phyloP scores from a whole-genome alignment of 2,329 filamentous ascomycete species.

The Xylariaceae sp. region DNA sequence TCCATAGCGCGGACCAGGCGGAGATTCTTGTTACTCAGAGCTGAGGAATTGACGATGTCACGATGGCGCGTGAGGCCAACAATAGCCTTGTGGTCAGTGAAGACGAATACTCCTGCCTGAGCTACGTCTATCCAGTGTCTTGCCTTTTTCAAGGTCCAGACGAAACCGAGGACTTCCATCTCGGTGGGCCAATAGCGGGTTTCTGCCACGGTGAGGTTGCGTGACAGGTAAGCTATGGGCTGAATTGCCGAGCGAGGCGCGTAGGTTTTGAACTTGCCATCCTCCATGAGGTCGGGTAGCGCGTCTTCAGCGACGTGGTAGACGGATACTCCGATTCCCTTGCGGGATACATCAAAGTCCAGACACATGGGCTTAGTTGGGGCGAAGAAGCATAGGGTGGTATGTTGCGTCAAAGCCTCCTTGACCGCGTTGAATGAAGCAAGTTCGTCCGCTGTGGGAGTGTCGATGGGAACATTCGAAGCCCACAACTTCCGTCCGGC shows the following conservation, averaged over 20 bases:
- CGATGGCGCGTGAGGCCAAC: neutral
- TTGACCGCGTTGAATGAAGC: neutral
- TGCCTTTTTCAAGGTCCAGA: constrained; percentile 7
- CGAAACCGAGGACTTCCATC: constrained; percentile 6
- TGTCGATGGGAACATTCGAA: neutral
- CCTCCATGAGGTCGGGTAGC: too few species aligned
- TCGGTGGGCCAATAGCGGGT: constrained; percentile 1
- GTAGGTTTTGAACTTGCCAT: neutral
- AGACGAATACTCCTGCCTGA: constrained; percentile 2
- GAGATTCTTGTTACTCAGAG: constrained; percentile 9
- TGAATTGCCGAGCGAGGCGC: neutral
- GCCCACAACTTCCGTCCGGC: neutral
- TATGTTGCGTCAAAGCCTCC: neutral
- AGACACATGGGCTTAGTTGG: too few species aligned
- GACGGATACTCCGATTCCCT: too few species aligned
- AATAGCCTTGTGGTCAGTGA: constrained; percentile 7
- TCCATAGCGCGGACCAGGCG: constrained; percentile 2
- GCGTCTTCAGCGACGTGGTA: too few species aligned
- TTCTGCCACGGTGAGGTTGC: neutral
- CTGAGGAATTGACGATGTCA: neutral
- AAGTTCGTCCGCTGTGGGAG: neutral
- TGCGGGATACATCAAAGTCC: too few species aligned
- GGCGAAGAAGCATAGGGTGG: neutral
- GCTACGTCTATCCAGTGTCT: neutral
- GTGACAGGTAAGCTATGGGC: neutral